These are phyloP conservation scores for Scheffersomyces lignosus DNA, from an alignment of 805 yeast genomes.

Conservation along the genomic window DNA sequence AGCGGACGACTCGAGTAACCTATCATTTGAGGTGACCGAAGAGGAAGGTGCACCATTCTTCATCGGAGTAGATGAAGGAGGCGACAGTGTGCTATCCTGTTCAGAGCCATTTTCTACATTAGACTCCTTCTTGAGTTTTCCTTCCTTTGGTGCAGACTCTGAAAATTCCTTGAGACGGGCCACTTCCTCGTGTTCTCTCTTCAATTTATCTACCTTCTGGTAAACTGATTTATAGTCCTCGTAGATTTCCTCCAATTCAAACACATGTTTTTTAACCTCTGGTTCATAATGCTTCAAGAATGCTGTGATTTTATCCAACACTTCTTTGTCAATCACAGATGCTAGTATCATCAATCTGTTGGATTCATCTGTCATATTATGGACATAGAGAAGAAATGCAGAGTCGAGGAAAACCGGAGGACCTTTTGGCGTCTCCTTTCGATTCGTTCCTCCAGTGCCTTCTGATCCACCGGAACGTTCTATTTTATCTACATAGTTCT, in stretches of 20 bases:
- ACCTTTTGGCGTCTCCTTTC: no score
- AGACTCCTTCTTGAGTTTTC: background rate
- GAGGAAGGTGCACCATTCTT: background rate
- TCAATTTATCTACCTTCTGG: constrained; percentile 27
- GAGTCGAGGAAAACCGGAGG: constrained; percentile 3
- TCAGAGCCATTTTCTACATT: no score
- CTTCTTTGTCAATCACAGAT: constrained; percentile 31
- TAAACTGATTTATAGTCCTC: constrained; percentile 25
- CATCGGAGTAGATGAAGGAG: background rate
- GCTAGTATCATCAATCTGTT: constrained; percentile 25
- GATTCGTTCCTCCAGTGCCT: background rate
- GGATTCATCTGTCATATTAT: constrained; percentile 24
- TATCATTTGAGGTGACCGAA: background rate
- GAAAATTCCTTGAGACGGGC: constrained; percentile 33
- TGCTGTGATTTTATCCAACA: constrained; percentile 32
- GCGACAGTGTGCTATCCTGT: background rate
- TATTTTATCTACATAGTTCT: background rate
- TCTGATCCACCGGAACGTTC: background rate
- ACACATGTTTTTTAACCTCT: constrained; percentile 21
- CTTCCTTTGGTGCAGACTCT: constrained; percentile 7
- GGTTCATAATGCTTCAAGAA: constrained; percentile 41
- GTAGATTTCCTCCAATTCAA: constrained; percentile 21
- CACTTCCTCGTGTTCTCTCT: constrained; percentile 29
- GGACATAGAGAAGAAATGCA: constrained; percentile 15
- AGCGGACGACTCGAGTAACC: background rate